phyloP scores from a whole-genome alignment of 768 basidiomycete genomes.

The Pulveroboletus sp. region DNA sequence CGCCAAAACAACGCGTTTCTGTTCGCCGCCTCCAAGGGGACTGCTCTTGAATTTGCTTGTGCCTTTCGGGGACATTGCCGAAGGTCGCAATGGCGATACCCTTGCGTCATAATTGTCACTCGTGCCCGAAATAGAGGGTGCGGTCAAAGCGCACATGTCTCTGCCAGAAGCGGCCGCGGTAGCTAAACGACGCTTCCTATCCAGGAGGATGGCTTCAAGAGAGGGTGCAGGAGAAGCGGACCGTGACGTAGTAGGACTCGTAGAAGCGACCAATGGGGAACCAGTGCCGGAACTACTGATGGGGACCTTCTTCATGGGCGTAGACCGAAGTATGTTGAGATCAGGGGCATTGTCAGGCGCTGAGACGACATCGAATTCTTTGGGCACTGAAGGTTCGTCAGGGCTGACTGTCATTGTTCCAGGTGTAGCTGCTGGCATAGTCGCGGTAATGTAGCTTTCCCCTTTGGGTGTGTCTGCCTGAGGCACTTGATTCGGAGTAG shows the following conservation, averaged over 20 bases:
- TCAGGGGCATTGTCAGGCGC: background rate
- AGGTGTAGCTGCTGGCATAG: background rate
- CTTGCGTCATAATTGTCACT: constrained; percentile 18
- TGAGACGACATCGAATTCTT: background rate
- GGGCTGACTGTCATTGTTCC: background rate
- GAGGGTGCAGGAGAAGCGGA: constrained; percentile 49
- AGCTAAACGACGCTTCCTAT: constrained; percentile 54
- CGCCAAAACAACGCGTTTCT: constrained; percentile 43
- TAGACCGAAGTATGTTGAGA: background rate
- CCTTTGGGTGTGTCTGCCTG: background rate
- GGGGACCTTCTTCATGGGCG: constrained; percentile 13
- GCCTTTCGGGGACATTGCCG: constrained; percentile 37
- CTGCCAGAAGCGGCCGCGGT: constrained; percentile 20
- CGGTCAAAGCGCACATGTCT: constrained; percentile 6
- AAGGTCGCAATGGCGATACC: constrained; percentile 7
- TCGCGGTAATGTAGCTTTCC: background rate
- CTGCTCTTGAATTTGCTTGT: constrained; percentile 67
- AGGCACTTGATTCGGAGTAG: constrained; percentile 3
- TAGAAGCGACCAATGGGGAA: constrained; percentile 12
- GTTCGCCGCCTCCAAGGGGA: constrained; percentile 48
- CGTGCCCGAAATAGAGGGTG: constrained; percentile 4
- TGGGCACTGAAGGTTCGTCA: constrained; percentile 1
- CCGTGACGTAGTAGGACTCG: constrained; percentile 23
- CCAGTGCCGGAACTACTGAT: constrained; percentile 11
- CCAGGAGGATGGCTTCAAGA: constrained; percentile 62